Evolutionary conservation across 495 filamentous ascomycete genomes (phyloP), one percentile per base, ranked within the genome.

Genomic region (Parachaetomium inaequale): DNA sequence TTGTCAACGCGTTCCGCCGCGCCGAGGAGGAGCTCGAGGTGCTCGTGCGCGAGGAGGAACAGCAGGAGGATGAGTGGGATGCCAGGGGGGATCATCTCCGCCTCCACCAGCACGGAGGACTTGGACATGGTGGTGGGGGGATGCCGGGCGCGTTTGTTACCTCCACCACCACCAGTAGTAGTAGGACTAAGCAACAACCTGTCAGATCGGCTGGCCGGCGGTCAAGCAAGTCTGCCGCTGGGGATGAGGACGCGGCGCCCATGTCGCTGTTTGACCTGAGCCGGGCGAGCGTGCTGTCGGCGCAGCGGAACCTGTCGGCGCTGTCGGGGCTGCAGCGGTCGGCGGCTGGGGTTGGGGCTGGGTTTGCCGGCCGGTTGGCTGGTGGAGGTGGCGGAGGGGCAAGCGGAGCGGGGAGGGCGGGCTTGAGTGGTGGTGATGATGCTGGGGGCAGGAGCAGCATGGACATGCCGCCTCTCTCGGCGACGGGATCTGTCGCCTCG

Each of bases 201-300:
- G n/a, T n/a, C n/a, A n/a, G n/a, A n/a, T n/a, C n/a, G n/a, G n/a
- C n/a, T n/a, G n/a, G n/a, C n/a, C n/a, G n/a, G n/a, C n/a, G n/a
- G n/a, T n/a, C n/a, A 63, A 12, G 59, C 61, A 53, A 56, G 26
- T 25, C 42, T 4, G 51, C 21, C 1, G 54, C 23, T 15, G 63
- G 63, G 57, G 74, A 76, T 12, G 66, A 70, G 15, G 88, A 91
- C 55, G 92, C 95, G 69, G 89, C 91, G 34, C 94, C 94, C 0
- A 93, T 97, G 87, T 92, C 91, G 2, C 78, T 98, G 26, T 98
- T 98, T 68, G 95, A 96, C 63, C 84, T 98, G 45, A 92, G 93
- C 8, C 81, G 91, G 29, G 91, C 81, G 5, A 80, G 87, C 55
- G 92, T 92, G 32, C 85, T 90, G 6, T 81, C 87, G 43, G 92